phyloP scores from a whole-genome alignment of 1,284 basidiomycete genomes.

The Singerocomus inundabilis region DNA sequence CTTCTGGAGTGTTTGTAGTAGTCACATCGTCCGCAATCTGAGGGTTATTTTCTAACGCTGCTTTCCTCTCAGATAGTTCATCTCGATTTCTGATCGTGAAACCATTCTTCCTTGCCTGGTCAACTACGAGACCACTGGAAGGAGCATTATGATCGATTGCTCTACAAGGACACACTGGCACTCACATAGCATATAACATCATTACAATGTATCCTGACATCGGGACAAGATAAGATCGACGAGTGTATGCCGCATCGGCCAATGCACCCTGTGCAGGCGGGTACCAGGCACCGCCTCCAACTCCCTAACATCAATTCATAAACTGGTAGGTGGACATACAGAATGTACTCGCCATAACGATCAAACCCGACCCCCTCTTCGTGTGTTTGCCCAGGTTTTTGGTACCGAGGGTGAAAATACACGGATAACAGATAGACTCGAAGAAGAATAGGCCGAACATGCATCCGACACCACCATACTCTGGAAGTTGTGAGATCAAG shows the following conservation, averaged over 20 bases:
- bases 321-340: background rate
- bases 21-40: background rate
- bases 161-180: conserved; percentile 4
- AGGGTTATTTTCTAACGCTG: background rate
- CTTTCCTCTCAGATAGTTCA: conserved; percentile 32
- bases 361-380: conserved; percentile 66
- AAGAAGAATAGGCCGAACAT: conserved; percentile 76
- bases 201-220: conserved; percentile 59
- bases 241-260: conserved; percentile 53
- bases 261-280: conserved; percentile 70
- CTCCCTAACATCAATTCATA: conserved; percentile 41
- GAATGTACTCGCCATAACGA: conserved; percentile 50
- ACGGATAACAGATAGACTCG: conserved; percentile 71
- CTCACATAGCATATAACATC: conserved; percentile 57
- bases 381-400: conserved; percentile 69
- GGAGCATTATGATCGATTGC: background rate
- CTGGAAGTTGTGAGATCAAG: conserved; percentile 51
- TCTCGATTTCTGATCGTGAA: conserved; percentile 53
- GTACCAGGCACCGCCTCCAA: conserved; percentile 76
- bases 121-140: conserved; percentile 50
- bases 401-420: conserved; percentile 72
- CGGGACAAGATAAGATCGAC: conserved; percentile 59
- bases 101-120: conserved; percentile 46
- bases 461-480: conserved; percentile 57
- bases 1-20: conserved; percentile 6